Conservation (phyloP, 768 basidiomycete species). For the Calocybe indica region DNA sequence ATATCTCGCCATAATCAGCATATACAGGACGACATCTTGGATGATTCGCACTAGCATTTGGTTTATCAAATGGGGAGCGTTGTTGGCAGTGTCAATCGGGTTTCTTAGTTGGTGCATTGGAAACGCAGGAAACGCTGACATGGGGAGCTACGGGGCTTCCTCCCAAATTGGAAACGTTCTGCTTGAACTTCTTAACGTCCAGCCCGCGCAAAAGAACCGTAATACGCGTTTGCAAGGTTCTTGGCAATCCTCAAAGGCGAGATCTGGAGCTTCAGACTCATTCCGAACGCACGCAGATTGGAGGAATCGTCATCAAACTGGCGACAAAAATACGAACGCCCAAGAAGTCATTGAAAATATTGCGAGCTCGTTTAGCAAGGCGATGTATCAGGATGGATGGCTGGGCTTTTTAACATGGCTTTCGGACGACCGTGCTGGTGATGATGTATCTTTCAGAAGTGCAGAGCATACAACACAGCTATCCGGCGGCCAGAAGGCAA, state of each 20-base stretch:
- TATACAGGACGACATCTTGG: conserved; percentile 78
- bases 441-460: conserved; percentile 1
- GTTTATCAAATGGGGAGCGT: conserved; percentile 72
- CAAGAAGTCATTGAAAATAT: conserved; percentile 44
- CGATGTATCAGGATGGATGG: too few relatives aligned
- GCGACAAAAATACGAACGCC: conserved; percentile 25
- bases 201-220: background rate
- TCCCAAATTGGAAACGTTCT: conserved; percentile 35
- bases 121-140: background rate
- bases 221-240: conserved; percentile 12
- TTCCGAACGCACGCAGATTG: conserved; percentile 57
- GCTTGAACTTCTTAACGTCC: too few relatives aligned
- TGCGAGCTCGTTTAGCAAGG: conserved; percentile 10
- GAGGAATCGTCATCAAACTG: conserved; percentile 35
- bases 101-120: conserved; percentile 43
- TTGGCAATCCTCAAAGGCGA: conserved; percentile 14
- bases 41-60: conserved; percentile 60
- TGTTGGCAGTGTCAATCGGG: conserved; percentile 50
- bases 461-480: conserved; percentile 7
- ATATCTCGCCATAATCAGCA: conserved; percentile 69
- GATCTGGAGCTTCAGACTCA: conserved; percentile 58
- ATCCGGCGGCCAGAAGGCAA: conserved; percentile 9
- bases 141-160: conserved; percentile 30
- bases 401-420: too few relatives aligned
- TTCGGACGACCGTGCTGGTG: background rate